Percentiles rank a stretch among this genome's conserved stretches.
Conservation (phyloP, 331 rosid species). For the Quercus lobata region DNA sequence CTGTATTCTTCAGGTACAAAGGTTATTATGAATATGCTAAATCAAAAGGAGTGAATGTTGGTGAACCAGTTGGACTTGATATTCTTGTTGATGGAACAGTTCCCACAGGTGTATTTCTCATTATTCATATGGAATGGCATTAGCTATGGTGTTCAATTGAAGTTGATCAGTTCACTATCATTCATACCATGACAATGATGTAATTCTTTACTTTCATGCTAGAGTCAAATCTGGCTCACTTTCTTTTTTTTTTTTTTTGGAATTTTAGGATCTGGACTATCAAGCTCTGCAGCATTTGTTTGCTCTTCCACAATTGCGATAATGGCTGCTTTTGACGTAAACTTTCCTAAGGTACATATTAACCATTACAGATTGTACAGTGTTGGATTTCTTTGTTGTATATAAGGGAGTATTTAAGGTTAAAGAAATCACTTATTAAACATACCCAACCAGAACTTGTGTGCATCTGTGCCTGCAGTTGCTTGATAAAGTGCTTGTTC, state of each 20-base stretch:
- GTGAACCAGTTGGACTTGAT: conserved; percentile 76
- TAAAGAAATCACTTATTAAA: not conserved
- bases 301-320: conserved; percentile 94
- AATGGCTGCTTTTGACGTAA: conserved; percentile 84
- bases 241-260: not conserved
- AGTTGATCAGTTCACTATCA: not conserved
- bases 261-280: conserved; percentile 82
- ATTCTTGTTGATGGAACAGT: conserved; percentile 88
- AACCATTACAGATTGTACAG: not conserved
- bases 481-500: not conserved
- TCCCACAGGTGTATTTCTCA: conserved; percentile 66
- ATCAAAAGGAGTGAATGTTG: conserved; percentile 58
- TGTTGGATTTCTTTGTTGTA: not conserved
- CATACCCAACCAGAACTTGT: not conserved
- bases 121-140: not conserved
- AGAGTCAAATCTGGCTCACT: not conserved
- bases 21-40: conserved; percentile 72
- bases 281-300: conserved; percentile 97
- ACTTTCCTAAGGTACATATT: conserved; percentile 69
- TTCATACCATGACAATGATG: conserved; percentile 3
- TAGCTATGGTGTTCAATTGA: not conserved
- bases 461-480: not conserved
- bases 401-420: not conserved
- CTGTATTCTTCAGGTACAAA: conserved; percentile 67
- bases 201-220: not conserved